phyloP scores from a whole-genome alignment of 2,329 filamentous ascomycete genomes.

The Stromatinia cepivora region DNA sequence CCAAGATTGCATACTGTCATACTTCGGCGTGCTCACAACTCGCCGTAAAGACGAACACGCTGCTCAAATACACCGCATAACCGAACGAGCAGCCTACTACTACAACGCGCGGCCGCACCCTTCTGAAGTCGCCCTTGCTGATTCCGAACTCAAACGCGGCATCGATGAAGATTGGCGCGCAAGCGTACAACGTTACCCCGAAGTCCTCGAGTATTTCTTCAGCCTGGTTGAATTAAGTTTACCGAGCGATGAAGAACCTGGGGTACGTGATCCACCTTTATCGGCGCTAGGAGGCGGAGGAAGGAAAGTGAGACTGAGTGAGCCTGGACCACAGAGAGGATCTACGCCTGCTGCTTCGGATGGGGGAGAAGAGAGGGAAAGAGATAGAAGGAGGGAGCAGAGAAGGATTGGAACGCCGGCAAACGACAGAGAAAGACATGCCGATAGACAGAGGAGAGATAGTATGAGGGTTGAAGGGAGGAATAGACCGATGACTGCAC shows the following conservation, averaged over 20 bases:
- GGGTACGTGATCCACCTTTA: conserved; percentile 61
- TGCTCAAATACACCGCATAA: conserved; percentile 56
- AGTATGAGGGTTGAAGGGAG: conserved; percentile 23
- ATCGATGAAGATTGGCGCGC: conserved; percentile 79
- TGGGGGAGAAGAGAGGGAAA: conserved; percentile 24
- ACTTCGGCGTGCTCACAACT: conserved; percentile 62
- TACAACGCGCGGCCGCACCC: conserved; percentile 60
- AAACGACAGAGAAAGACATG: conserved; percentile 15
- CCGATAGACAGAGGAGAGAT: conserved; percentile 25
- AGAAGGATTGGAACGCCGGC: conserved; percentile 25
- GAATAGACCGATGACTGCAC: conserved; percentile 25
- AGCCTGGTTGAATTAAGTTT: conserved; percentile 65
- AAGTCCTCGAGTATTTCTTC: conserved; percentile 82
- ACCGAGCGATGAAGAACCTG: conserved; percentile 61
- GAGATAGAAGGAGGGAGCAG: conserved; percentile 25
- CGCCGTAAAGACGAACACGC: conserved; percentile 59
- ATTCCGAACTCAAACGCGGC: conserved; percentile 66
- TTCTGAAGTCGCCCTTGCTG: conserved; percentile 62
- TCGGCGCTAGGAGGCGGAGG: conserved; percentile 43
- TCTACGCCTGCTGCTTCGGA: conserved; percentile 27
- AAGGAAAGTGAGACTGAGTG: conserved; percentile 36
- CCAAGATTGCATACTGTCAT: conserved; percentile 67
- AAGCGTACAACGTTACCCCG: conserved; percentile 73
- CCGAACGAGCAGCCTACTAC: conserved; percentile 56
- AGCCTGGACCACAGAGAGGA: conserved; percentile 30